A percentile compares a stretch with the other conserved stretches of the same genome.
Conservation (phyloP, 129 eudicot genomes). For the Apium graveolens region DNA sequence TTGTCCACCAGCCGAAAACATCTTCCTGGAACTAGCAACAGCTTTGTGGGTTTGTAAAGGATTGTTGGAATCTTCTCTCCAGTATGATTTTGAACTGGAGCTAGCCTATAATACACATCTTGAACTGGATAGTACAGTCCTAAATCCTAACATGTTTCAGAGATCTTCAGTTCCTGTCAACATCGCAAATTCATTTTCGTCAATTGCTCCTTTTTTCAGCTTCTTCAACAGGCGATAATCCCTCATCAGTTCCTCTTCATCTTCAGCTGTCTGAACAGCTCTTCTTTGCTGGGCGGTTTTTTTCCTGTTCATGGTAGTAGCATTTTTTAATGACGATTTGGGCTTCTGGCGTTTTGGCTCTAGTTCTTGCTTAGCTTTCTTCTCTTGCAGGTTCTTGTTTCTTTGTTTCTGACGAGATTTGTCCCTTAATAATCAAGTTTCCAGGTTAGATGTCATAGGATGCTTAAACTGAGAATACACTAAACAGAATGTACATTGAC, state of each 20-base stretch:
- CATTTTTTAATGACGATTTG: constrained; percentile 24
- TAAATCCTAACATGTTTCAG: not conserved
- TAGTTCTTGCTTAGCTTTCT: constrained; percentile 40
- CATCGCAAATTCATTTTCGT: constrained; percentile 63
- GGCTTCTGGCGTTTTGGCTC: constrained; percentile 39
- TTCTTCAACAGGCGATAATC: constrained; percentile 82
- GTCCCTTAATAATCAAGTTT: constrained; percentile 39
- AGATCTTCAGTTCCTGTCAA: constrained; percentile 75
- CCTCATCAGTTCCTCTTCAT: constrained; percentile 67
- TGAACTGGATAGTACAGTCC: not conserved
- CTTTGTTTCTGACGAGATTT: constrained; percentile 88
- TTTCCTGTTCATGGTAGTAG: constrained; percentile 40
- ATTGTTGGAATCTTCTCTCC: not conserved
- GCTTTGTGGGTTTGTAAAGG: not conserved
- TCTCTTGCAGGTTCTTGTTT: constrained; percentile 62
- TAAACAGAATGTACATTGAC: not conserved
- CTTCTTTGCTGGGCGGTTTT: constrained; percentile 91
- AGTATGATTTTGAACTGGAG: not conserved
- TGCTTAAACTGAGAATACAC: not conserved
- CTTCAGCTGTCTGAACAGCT: constrained; percentile 68
- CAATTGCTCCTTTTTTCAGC: constrained; percentile 63
- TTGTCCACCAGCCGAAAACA: not conserved
- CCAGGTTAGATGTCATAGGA: not conserved
- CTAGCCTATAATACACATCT: not conserved
- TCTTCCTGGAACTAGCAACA: not conserved